Base-by-base conservation (phyloP, 2,329 filamentous ascomycete species). In the Cercospora zeina region DNA sequence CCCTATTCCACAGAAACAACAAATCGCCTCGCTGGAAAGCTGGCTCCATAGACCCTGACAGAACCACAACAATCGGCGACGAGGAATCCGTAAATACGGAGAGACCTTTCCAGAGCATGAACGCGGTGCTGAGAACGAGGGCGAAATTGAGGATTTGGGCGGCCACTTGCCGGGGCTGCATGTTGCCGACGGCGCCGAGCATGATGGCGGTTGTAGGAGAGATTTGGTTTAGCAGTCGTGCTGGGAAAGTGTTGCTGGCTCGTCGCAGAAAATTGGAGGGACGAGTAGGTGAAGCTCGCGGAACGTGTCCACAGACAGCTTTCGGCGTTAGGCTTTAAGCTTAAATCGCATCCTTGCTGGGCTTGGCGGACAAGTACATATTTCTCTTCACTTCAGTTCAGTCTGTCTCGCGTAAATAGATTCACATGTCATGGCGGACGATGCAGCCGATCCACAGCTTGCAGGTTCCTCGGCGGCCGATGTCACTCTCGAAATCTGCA, bases 41-140 rank as follows among this genome's bases (percentile, higher is more conserved):
- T 0, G 89, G 89, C 75, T 93, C 89, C 89, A 93, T 93, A 66
- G 84, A 88, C n/a, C 89, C 89, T 5, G 88, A 91, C 14, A 92
- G 83, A n/a, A 93, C 89, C 64, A 93, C 89, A 68, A 93, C 89
- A 70, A 93, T 92, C 24, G 89, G 89, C 1, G 79, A 81, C 8
- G 77, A 77, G 54, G 79, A 81, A 67, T 95, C 88, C 62, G 89
- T 86, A 66, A 86, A 79, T 31, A 96, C 85, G 8, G 89, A 93
- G 63, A 97, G 86, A 9, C 89, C 90, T 77, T 96, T 96, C 92
- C 80, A 82, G 54, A 96, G 87, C 92, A 96, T 96, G 75, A 96
- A 96, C 1, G 93, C 92, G 1, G 91, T 95, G 9, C 89, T 92
- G 55, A 96, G 85, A 65, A 96, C 91, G 66, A 97, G 86, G 61